Evolutionary conservation across 129 eudicot genomes (phyloP).

Genomic region (Saussurea involucrata): DNA sequence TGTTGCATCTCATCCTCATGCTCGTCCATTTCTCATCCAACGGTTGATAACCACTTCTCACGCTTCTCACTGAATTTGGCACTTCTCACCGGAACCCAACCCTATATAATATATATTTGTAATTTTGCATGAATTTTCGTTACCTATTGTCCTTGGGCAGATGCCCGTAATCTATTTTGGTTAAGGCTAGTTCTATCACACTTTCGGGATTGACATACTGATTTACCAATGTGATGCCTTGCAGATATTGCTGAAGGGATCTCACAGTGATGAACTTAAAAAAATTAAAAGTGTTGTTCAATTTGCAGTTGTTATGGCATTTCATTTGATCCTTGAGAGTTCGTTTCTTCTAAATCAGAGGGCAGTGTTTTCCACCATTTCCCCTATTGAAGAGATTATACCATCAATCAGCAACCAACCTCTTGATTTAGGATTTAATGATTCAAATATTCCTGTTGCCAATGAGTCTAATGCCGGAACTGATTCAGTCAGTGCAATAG

Average conservation of each 20-base stretch:
- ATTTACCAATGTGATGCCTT: slow-evolving; percentile 6
- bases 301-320: slow-evolving; percentile 84
- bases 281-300: slow-evolving; percentile 72
- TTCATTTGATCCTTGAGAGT: slow-evolving; percentile 84
- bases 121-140: background rate
- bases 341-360: slow-evolving; percentile 80
- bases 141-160: background rate
- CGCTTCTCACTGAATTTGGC: no score
- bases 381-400: slow-evolving; percentile 21
- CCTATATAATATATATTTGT: no score
- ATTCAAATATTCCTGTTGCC: slow-evolving; percentile 17
- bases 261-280: slow-evolving; percentile 71
- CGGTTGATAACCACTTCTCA: no score
- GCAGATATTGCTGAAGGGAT: slow-evolving; percentile 90
- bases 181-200: background rate
- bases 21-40: no score
- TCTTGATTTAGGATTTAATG: background rate
- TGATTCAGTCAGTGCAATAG: slow-evolving; percentile 21
- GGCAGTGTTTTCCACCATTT: slow-evolving; percentile 78
- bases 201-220: background rate
- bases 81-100: no score
- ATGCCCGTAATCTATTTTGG: background rate
- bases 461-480: slow-evolving; percentile 28
- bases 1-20: no score
- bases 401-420: slow-evolving; percentile 16